Percentiles rank a stretch among this genome's conserved stretches.
Conservation (phyloP, 2,329 filamentous ascomycete species). For the Monosporascus sp. region DNA sequence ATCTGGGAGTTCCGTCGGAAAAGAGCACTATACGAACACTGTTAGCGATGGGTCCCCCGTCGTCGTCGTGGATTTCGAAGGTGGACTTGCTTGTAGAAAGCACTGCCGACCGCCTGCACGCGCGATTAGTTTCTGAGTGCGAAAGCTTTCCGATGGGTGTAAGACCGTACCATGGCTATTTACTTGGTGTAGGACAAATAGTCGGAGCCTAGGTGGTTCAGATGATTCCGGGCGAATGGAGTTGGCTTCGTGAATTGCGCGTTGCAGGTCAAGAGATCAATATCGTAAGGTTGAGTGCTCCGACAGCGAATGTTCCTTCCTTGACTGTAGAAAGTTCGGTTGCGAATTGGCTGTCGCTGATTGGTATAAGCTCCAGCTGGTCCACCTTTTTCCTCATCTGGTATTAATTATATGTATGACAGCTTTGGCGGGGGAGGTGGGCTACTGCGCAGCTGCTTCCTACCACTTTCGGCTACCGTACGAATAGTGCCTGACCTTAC, state of each 20-base stretch:
- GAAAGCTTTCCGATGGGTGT: constrained; percentile 5
- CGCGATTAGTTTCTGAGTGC: constrained; percentile 26
- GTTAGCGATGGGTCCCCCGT: constrained; percentile 17
- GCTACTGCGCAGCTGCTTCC: neutral
- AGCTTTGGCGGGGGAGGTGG: neutral
- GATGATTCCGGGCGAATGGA: neutral
- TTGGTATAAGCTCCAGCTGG: constrained; percentile 28
- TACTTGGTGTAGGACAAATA: constrained; percentile 1
- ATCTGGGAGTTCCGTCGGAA: constrained; percentile 86
- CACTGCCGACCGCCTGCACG: constrained; percentile 35
- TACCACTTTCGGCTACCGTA: neutral
- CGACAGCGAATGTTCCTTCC: neutral
- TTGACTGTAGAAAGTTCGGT: constrained; percentile 11
- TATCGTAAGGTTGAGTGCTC: constrained; percentile 7
- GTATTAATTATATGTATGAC: neutral
- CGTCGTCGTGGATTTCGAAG: constrained; percentile 10
- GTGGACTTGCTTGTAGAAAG: constrained; percentile 56
- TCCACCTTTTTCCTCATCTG: constrained; percentile 8
- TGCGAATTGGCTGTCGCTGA: constrained; percentile 22
- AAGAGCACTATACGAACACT: constrained; percentile 55
- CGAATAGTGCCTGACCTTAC: too few species aligned
- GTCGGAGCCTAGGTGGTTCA: neutral
- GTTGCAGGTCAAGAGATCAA: constrained; percentile 1
- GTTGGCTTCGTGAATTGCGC: constrained; percentile 2
- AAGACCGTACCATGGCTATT: constrained; percentile 49